phyloP scores from a whole-genome alignment of 768 basidiomycete genomes.

The Mycena amicta region DNA sequence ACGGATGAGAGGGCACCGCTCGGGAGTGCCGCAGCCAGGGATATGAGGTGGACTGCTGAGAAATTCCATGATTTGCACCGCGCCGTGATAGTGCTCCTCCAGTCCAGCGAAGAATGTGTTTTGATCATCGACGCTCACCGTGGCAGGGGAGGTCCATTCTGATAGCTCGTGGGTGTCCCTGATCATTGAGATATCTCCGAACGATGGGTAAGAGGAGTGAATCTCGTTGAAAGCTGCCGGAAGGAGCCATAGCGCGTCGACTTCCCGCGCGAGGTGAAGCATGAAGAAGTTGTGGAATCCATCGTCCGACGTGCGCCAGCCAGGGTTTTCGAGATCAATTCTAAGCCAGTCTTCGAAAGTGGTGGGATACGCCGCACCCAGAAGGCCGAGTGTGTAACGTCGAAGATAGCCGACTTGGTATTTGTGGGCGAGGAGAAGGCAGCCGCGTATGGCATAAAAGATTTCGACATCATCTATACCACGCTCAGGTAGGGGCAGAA shows the following conservation, averaged over 20 bases:
- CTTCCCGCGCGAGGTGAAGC: constrained; percentile 12
- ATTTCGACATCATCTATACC: neutral
- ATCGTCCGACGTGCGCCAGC: no score
- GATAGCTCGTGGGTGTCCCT: no score
- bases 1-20: neutral
- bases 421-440: constrained; percentile 6
- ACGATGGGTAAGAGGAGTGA: no score
- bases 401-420: constrained; percentile 9
- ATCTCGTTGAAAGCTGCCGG: no score
- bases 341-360: neutral
- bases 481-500: constrained; percentile 9
- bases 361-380: constrained; percentile 2
- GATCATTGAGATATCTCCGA: no score
- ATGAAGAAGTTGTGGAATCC: no score
- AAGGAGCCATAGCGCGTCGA: constrained; percentile 8
- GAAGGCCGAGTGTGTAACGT: constrained; percentile 1
- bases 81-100: neutral
- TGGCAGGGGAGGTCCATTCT: neutral
- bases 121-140: neutral
- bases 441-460: constrained; percentile 6
- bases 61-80: neutral
- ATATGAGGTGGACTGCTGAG: neutral
- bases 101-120: neutral
- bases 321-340: neutral
- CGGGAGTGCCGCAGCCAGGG: neutral